Evolutionary conservation across 106 monocot genomes (phyloP).

Genomic region (Alisma plantagoaquatica): DNA sequence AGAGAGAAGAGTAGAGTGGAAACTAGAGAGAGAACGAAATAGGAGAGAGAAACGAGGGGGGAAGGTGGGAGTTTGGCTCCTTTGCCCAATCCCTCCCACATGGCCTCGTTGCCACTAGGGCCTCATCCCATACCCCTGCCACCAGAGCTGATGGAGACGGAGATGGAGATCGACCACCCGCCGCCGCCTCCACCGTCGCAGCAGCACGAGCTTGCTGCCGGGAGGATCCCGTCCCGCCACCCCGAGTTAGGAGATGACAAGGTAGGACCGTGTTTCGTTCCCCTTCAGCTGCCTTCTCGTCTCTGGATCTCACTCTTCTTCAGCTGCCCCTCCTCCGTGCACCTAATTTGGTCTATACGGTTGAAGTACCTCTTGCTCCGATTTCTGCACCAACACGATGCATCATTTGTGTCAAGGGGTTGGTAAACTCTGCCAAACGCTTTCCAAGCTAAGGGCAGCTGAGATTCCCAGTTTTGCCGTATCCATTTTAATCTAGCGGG

Average conservation of each 20-base stretch:
- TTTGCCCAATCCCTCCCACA: too few species aligned
- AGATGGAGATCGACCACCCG: too few species aligned
- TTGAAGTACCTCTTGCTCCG: neutral
- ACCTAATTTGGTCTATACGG: neutral
- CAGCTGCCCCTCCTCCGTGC: neutral
- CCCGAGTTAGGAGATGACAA: constrained; percentile 9
- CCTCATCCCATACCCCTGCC: constrained; percentile 5
- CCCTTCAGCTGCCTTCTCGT: neutral
- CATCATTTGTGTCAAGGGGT: too few species aligned
- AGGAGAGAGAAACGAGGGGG: too few species aligned
- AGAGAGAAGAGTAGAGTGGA: neutral
- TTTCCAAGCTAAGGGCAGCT: neutral
- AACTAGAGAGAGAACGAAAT: too few species aligned
- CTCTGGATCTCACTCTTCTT: neutral
- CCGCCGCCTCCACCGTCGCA: neutral
- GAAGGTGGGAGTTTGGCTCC: too few species aligned
- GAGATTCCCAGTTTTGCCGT: neutral
- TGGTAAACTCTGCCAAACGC: neutral
- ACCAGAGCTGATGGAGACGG: too few species aligned
- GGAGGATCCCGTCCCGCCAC: neutral
- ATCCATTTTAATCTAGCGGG: neutral
- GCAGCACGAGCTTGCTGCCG: neutral
- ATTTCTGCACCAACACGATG: too few species aligned
- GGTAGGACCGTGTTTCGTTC: neutral
- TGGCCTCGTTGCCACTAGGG: constrained; percentile 17